phyloP scores from a whole-genome alignment of 306 rosid species.

The Psophocarpus tetragonolobus region DNA sequence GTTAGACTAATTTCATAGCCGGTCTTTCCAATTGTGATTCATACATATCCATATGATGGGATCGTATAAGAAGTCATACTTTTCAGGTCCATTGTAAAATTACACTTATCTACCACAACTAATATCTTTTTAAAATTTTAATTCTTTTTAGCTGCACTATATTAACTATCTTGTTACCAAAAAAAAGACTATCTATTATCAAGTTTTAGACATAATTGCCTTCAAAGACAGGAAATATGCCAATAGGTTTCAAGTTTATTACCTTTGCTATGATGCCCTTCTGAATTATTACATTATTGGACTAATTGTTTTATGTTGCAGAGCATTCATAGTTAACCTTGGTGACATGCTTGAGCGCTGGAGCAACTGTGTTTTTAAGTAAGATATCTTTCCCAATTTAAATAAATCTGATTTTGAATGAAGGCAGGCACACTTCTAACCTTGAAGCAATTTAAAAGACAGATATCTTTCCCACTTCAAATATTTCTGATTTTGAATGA shows the following conservation, averaged over 20 bases:
- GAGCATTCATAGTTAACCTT: conserved; percentile 88
- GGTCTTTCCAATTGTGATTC: not conserved
- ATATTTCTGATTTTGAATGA: not conserved
- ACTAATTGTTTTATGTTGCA: conserved; percentile 43
- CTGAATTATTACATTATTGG: not conserved
- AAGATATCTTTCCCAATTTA: conserved; percentile 28
- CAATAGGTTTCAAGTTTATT: not conserved
- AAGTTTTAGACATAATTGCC: not conserved
- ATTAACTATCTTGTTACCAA: too few species aligned
- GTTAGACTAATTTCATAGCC: not conserved
- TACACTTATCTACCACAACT: not conserved
- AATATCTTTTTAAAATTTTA: not conserved
- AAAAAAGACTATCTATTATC: too few species aligned
- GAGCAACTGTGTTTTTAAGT: conserved; percentile 93
- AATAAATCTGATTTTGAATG: not conserved
- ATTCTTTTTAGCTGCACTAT: not conserved
- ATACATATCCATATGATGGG: not conserved
- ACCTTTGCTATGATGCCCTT: not conserved
- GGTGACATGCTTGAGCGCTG: conserved; percentile 99
- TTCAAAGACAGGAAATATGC: not conserved
- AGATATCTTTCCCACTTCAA: not conserved
- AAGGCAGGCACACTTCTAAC: not conserved
- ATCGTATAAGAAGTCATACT: not conserved
- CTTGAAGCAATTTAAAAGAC: not conserved
- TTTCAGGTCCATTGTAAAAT: not conserved